Conservation (phyloP, 2,329 filamentous ascomycete genomes). For the Arthrobotrys pseudoclavata region DNA sequence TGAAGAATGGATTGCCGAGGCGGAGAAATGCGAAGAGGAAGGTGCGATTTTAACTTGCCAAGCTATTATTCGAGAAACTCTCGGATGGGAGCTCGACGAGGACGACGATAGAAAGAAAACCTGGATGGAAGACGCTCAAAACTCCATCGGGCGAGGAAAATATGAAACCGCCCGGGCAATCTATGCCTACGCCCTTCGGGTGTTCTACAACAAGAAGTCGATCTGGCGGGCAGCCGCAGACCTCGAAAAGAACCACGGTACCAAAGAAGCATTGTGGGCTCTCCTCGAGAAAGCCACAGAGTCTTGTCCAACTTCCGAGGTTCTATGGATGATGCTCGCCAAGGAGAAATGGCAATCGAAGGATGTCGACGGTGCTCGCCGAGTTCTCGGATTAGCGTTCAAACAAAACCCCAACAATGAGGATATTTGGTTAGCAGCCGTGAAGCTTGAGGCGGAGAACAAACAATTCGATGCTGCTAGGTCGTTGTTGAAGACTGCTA, state of each 20-base stretch:
- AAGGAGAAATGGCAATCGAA: conserved; percentile 94
- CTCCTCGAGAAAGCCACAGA: conserved; percentile 94
- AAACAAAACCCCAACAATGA: conserved; percentile 96
- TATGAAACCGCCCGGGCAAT: conserved; percentile 95
- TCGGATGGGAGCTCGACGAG: conserved; percentile 93
- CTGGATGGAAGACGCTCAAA: conserved; percentile 93
- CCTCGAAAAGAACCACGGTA: conserved; percentile 89
- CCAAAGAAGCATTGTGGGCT: conserved; percentile 83
- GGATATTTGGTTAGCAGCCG: conserved; percentile 96
- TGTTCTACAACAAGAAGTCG: conserved; percentile 88
- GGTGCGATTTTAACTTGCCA: conserved; percentile 87
- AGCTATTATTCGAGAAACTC: conserved; percentile 89
- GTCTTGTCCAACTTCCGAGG: conserved; percentile 89
- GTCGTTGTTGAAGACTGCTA: conserved; percentile 82
- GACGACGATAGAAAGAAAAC: conserved; percentile 96
- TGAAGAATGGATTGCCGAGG: conserved; percentile 96
- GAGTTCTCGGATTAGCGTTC: conserved; percentile 89
- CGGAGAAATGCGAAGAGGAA: conserved; percentile 93
- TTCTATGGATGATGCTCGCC: conserved; percentile 94
- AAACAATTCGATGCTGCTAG: conserved; percentile 84
- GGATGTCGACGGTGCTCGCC: conserved; percentile 86
- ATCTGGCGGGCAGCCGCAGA: conserved; percentile 93
- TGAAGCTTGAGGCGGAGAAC: conserved; percentile 95
- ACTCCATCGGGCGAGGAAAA: conserved; percentile 81
- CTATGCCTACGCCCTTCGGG: conserved; percentile 87